Evolutionary conservation across 371 early-diverging fungal species (phyloP), one percentile per base, ranked within the genome.

Genomic region (Actinomortierella wolfii): DNA sequence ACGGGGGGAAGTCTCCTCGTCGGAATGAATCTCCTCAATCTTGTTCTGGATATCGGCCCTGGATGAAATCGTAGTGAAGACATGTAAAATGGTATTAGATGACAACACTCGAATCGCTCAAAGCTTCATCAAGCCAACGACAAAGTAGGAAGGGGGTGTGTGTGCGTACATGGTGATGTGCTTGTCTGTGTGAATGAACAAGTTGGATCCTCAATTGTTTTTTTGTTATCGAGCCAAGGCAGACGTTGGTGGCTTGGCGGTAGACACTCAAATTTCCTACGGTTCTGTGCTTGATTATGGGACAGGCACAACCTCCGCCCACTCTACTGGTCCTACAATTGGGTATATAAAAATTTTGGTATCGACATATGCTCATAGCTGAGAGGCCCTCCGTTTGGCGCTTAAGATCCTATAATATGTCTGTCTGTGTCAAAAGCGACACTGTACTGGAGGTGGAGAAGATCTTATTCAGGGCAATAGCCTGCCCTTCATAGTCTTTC

Each of bases 31-130:
- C 67, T 71, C 66, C 73, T 71, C 73, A 59, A 66, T 59, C 73
- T 71, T 65, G 73, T 65, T 71, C 66, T 71, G 66, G 59, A 71
- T 66, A 48, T 71, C 73, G 55, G 73, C 56, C 73, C 73, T 71
- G 17, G 47, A 48, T 21, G 24, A 45, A 45, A 45, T 8, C 21
- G 47, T 11, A 24, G 21, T 47, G 47, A 21, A 8, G 2, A 47
- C 2, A 47, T 15, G 21, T 11, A 21, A 20, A 18, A 21, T 20
- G 24, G 20, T 21, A 47, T 9, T 21, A 24, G 18, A 21, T 21
- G 47, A 24, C 11, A 4, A n/a, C 20, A 20, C 44, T 44, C 44
- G 3, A n/a, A n/a, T 2, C 44, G 15, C 44, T 44, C n/a, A 44
- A 13, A 20, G 44, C 20, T 2, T 8, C 20, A 21, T 24, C 17